Evolutionary conservation across 768 basidiomycete species (phyloP), one percentile per base, ranked within the genome.

Genomic region (Sutorius australiensis): DNA sequence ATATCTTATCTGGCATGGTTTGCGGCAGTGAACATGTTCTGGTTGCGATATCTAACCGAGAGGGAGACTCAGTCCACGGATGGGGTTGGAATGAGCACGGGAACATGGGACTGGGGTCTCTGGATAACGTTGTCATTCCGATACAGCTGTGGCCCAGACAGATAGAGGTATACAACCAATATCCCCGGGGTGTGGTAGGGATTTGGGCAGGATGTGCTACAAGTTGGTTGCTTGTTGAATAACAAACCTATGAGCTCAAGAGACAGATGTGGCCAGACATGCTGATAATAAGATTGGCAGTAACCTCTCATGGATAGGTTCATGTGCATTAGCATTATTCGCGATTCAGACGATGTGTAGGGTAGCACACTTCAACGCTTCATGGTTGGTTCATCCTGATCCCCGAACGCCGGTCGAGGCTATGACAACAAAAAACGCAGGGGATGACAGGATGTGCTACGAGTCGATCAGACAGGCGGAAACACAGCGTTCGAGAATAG

Each of bases 21-120:
- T 89, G 87, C 51, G 93, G 94, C 17, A 92, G 89, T 60, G 95
- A 98, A 68, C 94, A 98, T 68, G 80, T 91, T 3, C 69, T 97
- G 9, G 70, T 70, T 16, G 59, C 75, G 2, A 51, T 54, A 46
- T 46, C 57, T 5, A 47, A 39, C n/a, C 56, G 60, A 1, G 78
- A 80, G 57, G 32, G 38, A 5, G 28, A 48, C 21, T 41, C 53
- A 9, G 78, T 94, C 0, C 89, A 83, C 81, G 89, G 83, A 0
- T 97, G 95, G 91, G 95, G 95, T 0, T 98, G 95, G 95, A 98
- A 98, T 67, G 95, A 98, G 68, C 95, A 98, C 65, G 95, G 95
- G 7, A 98, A 97, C 68, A 75, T 98, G 27, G 93, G 90, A 0
- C 63, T 82, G 21, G 86, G 84, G 0, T 73, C 77, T 33, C 81